phyloP scores from a whole-genome alignment of 768 basidiomycete genomes.

The Leccinum arenicola region DNA sequence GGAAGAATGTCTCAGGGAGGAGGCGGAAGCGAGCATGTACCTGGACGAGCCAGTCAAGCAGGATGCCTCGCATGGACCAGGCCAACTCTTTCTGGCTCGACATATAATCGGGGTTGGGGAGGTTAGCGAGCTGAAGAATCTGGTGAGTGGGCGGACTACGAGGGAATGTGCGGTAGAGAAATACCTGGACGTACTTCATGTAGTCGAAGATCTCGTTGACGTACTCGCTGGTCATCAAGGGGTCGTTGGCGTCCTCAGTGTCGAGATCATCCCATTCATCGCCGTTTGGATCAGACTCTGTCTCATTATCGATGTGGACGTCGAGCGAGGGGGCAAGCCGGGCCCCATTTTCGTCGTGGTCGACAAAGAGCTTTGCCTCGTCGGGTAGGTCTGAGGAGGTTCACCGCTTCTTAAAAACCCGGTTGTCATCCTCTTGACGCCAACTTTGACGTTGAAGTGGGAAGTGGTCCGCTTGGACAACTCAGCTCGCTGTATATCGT shows the following conservation, averaged over 20 bases:
- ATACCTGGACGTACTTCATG: constrained; percentile 80
- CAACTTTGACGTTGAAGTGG: constrained; percentile 32
- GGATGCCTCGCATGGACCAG: constrained; percentile 86
- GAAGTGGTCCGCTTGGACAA: constrained; percentile 32
- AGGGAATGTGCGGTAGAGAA: constrained; percentile 7
- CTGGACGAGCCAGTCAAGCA: constrained; percentile 93
- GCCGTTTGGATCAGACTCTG: constrained; percentile 64
- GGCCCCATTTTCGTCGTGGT: constrained; percentile 33
- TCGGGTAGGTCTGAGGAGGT: constrained; percentile 65
- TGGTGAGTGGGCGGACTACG: neutral
- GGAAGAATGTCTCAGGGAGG: constrained; percentile 87
- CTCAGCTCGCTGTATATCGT: constrained; percentile 29
- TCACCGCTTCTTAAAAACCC: constrained; percentile 70
- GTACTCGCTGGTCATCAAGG: constrained; percentile 96
- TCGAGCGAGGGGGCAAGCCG: constrained; percentile 43
- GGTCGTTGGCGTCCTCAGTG: constrained; percentile 88
- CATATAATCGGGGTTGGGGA: constrained; percentile 88
- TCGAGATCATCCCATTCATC: constrained; percentile 89
- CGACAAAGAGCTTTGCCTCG: constrained; percentile 42
- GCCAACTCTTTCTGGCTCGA: constrained; percentile 74
- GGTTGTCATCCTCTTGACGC: constrained; percentile 51
- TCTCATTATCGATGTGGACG: constrained; percentile 41
- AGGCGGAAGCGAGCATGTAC: constrained; percentile 85
- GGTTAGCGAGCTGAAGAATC: constrained; percentile 56
- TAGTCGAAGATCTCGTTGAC: constrained; percentile 93